phyloP scores from a whole-genome alignment of 2,329 filamentous ascomycete species.

The Cytospora mali region DNA sequence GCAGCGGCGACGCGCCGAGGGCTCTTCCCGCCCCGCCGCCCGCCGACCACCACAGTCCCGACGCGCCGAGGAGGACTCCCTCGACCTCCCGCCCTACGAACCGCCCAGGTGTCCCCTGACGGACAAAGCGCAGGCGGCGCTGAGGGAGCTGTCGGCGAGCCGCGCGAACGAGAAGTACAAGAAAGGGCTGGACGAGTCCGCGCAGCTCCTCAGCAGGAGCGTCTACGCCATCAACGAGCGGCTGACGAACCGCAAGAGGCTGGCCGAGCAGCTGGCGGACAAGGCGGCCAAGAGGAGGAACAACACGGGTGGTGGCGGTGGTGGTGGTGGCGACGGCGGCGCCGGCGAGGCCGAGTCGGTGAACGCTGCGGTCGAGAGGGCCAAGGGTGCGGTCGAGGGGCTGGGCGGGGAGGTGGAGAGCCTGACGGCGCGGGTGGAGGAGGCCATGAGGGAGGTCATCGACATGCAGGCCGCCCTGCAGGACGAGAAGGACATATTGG shows the following conservation, averaged over 20 bases:
- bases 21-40: conserved; percentile 30
- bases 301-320: too few relatives aligned
- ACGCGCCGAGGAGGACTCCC: conserved; percentile 21
- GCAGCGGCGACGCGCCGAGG: conserved; percentile 6
- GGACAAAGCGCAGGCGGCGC: conserved; percentile 40
- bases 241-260: conserved; percentile 37
- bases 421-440: conserved; percentile 50
- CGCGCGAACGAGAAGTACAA: conserved; percentile 48
- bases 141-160: conserved; percentile 47
- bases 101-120: conserved; percentile 50
- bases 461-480: conserved; percentile 54
- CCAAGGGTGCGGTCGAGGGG: conserved; percentile 29
- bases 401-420: conserved; percentile 45
- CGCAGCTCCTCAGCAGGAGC: conserved; percentile 46
- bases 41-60: conserved; percentile 24
- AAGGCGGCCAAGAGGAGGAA: conserved; percentile 30
- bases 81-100: conserved; percentile 53
- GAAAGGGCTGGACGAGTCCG: conserved; percentile 48
- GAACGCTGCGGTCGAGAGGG: conserved; percentile 9
- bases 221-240: conserved; percentile 55
- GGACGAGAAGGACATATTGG: conserved; percentile 48
- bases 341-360: conserved; percentile 11
- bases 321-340: too few relatives aligned
- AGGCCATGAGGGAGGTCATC: conserved; percentile 50
- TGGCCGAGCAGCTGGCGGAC: conserved; percentile 38